Evolutionary conservation across 1,284 basidiomycete species (phyloP), one percentile per base, ranked within the genome.

Genomic region (Papiliotrema fonsecae): DNA sequence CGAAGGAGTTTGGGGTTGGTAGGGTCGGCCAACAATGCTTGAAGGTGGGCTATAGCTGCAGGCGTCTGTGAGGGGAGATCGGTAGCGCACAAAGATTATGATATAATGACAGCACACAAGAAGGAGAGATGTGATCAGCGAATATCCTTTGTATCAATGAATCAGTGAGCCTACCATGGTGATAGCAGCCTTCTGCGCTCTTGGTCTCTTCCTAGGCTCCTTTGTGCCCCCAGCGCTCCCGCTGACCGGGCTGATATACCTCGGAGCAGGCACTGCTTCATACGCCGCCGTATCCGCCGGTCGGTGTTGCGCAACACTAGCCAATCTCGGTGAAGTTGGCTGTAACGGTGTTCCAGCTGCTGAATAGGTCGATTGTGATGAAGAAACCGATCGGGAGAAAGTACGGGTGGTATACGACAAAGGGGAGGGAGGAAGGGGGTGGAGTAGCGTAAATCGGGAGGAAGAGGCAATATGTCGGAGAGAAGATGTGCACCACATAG

Each of bases 1-100:
- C 94, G 87, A 54, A 99, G 87, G 50, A 96, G 81, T 66, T 91
- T 88, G 1, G 93, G 92, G n/a, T 68, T 62, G 38, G 67, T 64
- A 9, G 67, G 65, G 28, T 62, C 63, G 10, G 67, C 48, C 51
- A 90, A 75, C 21, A 98, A 79, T 10, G 77, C 79, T 7, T 76
- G 80, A 35, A 97, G 78, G 26, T 87, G 83, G 11, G 76, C 72
- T 2, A 96, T 82, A 13, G 94, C 94, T 26, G 77, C 74, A 2
- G 90, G 85, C 24, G 90, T 89, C 93, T 97, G 37, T 47, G n/a
- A n/a, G n/a, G n/a, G n/a, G n/a, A n/a, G n/a, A n/a, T n/a, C n/a
- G n/a, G n/a, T 25, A 43, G 38, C 28, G 22, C 32, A 24, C 30
- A 30, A 22, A 4, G n/a, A 40, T 30, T 14, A 11, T 32, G 26